Base-by-base conservation (phyloP, 352 stramenopile genomes). In the Globisporangium uncinulatum region DNA sequence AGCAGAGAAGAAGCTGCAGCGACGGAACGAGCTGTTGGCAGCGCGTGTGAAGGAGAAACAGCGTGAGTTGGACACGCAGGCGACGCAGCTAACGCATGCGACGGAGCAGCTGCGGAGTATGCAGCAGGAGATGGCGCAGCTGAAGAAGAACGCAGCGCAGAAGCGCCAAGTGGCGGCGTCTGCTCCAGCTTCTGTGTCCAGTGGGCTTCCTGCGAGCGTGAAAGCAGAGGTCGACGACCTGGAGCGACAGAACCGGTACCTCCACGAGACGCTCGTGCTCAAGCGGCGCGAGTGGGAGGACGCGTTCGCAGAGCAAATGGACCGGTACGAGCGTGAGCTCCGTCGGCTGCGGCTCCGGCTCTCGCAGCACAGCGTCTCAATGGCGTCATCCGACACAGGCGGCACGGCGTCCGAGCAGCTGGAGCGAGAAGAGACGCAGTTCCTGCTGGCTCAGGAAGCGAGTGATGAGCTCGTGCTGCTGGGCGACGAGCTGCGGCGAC, bases 21-120 rank as follows among this genome's bases (percentile, higher is more conserved):
- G 79, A 19, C 70, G 77, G 19, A 64, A 94, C 0, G 83, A 88
- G 10, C 67, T 78, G 8, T 41, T 97, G 45, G 77, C 73, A 43
- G 59, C 82, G 44, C 65, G 74, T 0, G 61, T 96, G 1, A 82
- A 92, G 53, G 84, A 94, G 29, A 88, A 86, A 20, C 74, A 88
- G 20, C 20, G 56, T 7, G 79, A 87, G 31, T 42, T 79, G 8
- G 62, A 79, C 4, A 67, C 56, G n/a, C 68, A 72, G 36, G 68
- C 68, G 32, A 67, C 62, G 34, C 74, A 94, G 24, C 42, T 77
- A n/a, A 66, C 81, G 34, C 51, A 66, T 15, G 68, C 67, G 19
- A 69, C 65, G 4, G 51, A 71, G 19, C 67, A 65, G 5, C 62
- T 86, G 24, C 60, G 46, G 14, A 59, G 71, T 6, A 50, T 73